These are phyloP conservation scores for Cladosporium sp. DNA, from an alignment of 2,329 filamentous ascomycete species.

Conservation along the genomic window DNA sequence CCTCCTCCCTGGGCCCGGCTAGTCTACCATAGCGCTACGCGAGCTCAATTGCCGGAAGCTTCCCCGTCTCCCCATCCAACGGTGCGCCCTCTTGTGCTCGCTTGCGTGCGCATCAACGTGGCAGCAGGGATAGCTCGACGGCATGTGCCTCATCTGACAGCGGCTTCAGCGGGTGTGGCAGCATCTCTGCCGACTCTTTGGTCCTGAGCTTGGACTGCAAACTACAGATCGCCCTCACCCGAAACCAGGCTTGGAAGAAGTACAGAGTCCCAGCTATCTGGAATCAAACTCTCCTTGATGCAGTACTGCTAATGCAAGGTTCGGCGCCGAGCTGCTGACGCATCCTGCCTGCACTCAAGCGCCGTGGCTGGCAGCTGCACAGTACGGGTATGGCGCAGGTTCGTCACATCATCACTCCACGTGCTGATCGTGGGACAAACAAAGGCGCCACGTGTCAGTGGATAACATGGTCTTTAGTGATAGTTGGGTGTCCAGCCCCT, in stretches of 20 bases:
- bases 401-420: neutral
- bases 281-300: neutral
- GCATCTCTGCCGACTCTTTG: neutral
- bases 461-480: neutral
- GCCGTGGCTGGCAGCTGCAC: neutral
- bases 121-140: slow-evolving; percentile 6
- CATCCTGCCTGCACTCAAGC: neutral
- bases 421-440: neutral
- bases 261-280: neutral
- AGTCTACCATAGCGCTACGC: neutral
- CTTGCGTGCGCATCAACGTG: neutral
- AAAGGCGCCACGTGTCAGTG: neutral
- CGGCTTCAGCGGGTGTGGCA: neutral
- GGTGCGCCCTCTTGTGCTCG: neutral
- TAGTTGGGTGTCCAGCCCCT: neutral
- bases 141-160: neutral
- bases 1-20: neutral
- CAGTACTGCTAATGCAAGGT: neutral
- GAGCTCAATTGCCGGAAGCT: neutral
- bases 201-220: neutral
- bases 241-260: neutral
- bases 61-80: neutral
- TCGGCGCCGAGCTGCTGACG: neutral
- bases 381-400: neutral
- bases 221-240: neutral